Conservation (phyloP, 768 basidiomycete genomes). For the Boletellus ananas region DNA sequence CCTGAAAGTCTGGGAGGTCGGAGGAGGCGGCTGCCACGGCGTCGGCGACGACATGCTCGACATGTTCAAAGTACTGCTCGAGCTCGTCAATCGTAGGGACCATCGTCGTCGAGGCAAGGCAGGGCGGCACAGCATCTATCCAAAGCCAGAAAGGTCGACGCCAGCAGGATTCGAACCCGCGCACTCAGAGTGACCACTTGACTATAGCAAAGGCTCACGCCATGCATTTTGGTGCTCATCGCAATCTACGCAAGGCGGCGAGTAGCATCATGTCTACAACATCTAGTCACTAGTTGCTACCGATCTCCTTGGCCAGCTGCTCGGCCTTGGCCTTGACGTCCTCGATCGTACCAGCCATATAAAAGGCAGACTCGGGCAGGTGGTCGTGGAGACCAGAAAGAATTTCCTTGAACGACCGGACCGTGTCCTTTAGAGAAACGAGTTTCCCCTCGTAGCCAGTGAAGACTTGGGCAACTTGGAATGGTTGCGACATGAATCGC, state of each 20-base stretch:
- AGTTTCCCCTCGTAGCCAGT: slow-evolving; percentile 99
- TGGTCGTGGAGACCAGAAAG: slow-evolving; percentile 83
- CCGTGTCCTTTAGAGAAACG: slow-evolving; percentile 92
- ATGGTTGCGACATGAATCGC: slow-evolving; percentile 99
- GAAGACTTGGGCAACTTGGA: slow-evolving; percentile 99
- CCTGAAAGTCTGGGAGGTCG: slow-evolving; percentile 60
- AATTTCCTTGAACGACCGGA: slow-evolving; percentile 98
- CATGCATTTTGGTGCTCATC: slow-evolving; percentile 4
- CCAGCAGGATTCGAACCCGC: slow-evolving; percentile 69
- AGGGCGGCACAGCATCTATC: slow-evolving; percentile 14
- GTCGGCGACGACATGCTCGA: slow-evolving; percentile 59
- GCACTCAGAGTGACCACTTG: slow-evolving; percentile 75
- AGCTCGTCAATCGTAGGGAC: slow-evolving; percentile 56
- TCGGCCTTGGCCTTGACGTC: slow-evolving; percentile 98
- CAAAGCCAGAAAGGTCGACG: slow-evolving; percentile 38
- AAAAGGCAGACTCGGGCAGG: slow-evolving; percentile 96
- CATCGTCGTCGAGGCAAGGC: slow-evolving; percentile 17
- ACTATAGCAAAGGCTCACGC: too few species aligned
- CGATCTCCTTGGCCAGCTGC: slow-evolving; percentile 94
- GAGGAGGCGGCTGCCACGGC: slow-evolving; percentile 54
- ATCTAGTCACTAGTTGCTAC: slow-evolving; percentile 35
- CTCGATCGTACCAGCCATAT: slow-evolving; percentile 97
- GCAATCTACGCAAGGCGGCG: slow-evolving; percentile 12
- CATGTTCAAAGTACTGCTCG: slow-evolving; percentile 63
- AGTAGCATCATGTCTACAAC: slow-evolving; percentile 11